Conservation (phyloP, 208 protist species). For the Herpetomonas samuelpessoai region DNA sequence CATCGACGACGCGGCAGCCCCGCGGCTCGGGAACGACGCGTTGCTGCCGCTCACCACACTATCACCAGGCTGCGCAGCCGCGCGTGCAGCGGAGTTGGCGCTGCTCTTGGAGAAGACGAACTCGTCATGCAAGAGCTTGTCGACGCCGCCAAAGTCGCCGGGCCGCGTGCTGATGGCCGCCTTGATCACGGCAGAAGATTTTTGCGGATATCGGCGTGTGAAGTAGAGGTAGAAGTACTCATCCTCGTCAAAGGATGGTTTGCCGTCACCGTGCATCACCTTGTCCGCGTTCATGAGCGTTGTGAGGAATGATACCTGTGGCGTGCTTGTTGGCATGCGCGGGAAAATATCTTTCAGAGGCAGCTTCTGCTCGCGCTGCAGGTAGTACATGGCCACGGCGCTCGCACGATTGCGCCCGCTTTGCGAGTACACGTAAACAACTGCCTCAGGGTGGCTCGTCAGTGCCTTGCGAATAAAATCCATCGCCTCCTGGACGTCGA, state of each 20-base stretch:
- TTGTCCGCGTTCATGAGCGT: constrained; percentile 19
- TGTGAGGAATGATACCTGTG: constrained; percentile 18
- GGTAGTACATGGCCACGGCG: constrained; percentile 22
- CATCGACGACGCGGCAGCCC: constrained; percentile 1
- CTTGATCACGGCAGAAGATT: constrained; percentile 9
- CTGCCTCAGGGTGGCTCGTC: constrained; percentile 6
- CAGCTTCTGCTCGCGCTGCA: constrained; percentile 16
- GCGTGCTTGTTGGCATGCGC: constrained; percentile 21
- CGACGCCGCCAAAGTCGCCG: constrained; percentile 16
- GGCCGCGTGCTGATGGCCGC: constrained; percentile 22
- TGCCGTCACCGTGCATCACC: not conserved
- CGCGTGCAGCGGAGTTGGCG: not conserved
- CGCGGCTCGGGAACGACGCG: constrained; percentile 7
- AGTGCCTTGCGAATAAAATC: constrained; percentile 12
- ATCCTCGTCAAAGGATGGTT: constrained; percentile 14
- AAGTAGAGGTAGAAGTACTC: constrained; percentile 21
- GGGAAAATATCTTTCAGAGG: constrained; percentile 15
- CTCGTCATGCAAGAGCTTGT: constrained; percentile 23
- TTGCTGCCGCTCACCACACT: constrained; percentile 13
- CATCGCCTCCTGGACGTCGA: constrained; percentile 4
- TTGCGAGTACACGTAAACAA: constrained; percentile 27
- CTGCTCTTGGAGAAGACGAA: constrained; percentile 9
- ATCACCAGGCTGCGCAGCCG: not conserved
- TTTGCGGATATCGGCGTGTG: constrained; percentile 20
- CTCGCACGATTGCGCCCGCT: constrained; percentile 27